Conservation (phyloP, 345 rosid species). For the Citrus reticulata region DNA sequence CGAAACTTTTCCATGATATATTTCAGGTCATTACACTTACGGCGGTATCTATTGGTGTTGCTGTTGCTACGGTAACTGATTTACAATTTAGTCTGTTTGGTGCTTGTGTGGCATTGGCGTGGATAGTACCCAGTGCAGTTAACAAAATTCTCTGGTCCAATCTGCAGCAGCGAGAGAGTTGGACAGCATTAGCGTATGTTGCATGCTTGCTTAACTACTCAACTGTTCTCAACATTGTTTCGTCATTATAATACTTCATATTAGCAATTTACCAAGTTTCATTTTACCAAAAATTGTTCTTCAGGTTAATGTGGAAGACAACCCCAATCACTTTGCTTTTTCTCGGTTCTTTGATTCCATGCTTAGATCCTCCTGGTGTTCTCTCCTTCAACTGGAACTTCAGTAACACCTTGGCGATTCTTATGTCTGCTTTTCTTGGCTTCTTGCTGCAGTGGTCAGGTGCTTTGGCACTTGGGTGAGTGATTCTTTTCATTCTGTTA, state of each 20-base stretch:
- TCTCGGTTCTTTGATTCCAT: slow-evolving; percentile 76
- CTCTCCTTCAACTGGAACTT: slow-evolving; percentile 68
- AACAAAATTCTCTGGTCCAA: slow-evolving; percentile 96
- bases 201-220: slow-evolving; percentile 1
- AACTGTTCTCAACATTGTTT: background rate
- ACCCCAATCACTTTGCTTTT: slow-evolving; percentile 87
- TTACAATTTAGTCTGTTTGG: slow-evolving; percentile 85
- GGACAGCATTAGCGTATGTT: slow-evolving; percentile 94
- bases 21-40: slow-evolving; percentile 77
- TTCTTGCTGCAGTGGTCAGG: slow-evolving; percentile 99
- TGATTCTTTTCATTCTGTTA: slow-evolving; percentile 7
- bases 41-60: slow-evolving; percentile 81
- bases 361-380: slow-evolving; percentile 90
- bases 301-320: slow-evolving; percentile 98
- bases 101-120: slow-evolving; percentile 84
- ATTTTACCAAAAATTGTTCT: slow-evolving; percentile 4
- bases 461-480: slow-evolving; percentile 95
- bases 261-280: background rate
- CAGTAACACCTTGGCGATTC: slow-evolving; percentile 53
- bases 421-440: slow-evolving; percentile 75
- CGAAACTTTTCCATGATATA: slow-evolving; percentile 1
- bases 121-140: slow-evolving; percentile 92
- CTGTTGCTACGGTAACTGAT: slow-evolving; percentile 94
- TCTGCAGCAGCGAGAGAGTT: slow-evolving; percentile 84
- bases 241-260: background rate